phyloP scores from a whole-genome alignment of 164 flowering plant species.

The Annona squamosa region DNA sequence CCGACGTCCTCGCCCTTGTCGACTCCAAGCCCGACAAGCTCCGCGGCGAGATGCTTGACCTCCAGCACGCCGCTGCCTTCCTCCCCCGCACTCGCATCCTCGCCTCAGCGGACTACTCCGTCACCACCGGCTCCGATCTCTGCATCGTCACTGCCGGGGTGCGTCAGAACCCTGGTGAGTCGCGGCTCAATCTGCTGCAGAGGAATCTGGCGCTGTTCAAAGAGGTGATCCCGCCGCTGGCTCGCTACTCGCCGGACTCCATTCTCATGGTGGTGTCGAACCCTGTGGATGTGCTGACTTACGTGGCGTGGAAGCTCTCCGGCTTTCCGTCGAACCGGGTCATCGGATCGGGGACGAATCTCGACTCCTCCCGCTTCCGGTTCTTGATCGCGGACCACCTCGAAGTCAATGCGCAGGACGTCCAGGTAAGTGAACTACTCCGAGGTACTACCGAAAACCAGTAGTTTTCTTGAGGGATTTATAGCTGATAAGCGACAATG shows the following conservation, averaged over 20 bases:
- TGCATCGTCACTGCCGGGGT: conserved; percentile 85
- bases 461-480: not conserved
- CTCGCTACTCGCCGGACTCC: conserved; percentile 33
- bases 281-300: conserved; percentile 52
- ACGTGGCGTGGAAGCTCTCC: conserved; percentile 53
- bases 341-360: conserved; percentile 58
- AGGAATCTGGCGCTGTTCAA: conserved; percentile 47
- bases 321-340: conserved; percentile 53
- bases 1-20: conserved; percentile 70
- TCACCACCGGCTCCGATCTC: conserved; percentile 65
- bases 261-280: conserved; percentile 44
- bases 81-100: conserved; percentile 71
- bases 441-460: not conserved
- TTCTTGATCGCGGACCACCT: conserved; percentile 56
- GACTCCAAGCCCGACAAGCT: conserved; percentile 70
- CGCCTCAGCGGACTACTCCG: conserved; percentile 50
- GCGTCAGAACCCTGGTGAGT: conserved; percentile 62
- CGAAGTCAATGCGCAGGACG: conserved; percentile 58
- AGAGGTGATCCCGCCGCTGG: conserved; percentile 49
- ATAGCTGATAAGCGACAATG: too few relatives aligned
- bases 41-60: conserved; percentile 85
- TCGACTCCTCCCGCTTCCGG: conserved; percentile 53
- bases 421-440: conserved; percentile 28
- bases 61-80: conserved; percentile 87
- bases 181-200: conserved; percentile 57